Base-by-base conservation (phyloP, 2,329 filamentous ascomycete species). In the Trichoderma hamatum region DNA sequence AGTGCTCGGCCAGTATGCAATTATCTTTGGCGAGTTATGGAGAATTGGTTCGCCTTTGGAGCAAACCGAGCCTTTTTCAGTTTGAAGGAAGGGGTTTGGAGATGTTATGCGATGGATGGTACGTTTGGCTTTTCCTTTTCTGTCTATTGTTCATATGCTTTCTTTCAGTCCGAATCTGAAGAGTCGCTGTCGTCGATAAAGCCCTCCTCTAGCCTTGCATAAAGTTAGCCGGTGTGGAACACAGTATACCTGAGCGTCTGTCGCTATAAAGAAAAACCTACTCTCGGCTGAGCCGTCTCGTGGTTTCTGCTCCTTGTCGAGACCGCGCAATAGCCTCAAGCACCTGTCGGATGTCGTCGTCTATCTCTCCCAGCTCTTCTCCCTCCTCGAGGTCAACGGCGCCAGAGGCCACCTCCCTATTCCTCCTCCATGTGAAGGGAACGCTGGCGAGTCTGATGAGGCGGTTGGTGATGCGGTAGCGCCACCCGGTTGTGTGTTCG, bases 281-380 rank as follows among this genome's bases (percentile, higher is more conserved):
- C 82, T 97, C 93, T 80, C 93, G 84, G 78, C 92, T 95, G 71
- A 97, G 75, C 71, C 93, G 84, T 73, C 87, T 83, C 54, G 84
- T 81, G 59, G 83, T 84, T 70, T 88, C 86, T 56, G 80, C 79
- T 58, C 79, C 39, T 19, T 43, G 78, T 13, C 76, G 75, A 36
- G 80, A 76, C 10, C 73, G 74, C 19, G 73, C 72, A 56, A 77
- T 76, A 24, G 75, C 72, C 70, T 80, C 81, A 30, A 84, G 76
- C 60, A 80, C 80, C 70, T 81, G 78, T 75, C 81, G 75, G 60
- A 80, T 80, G 67, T 83, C 79, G 68, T 84, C 82, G 72, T 88
- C 82, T 51, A 91, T 85, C 61, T 88, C 84, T 71, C 86, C 88
- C 13, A 90, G 79, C 78, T 93, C 90, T 75, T 93, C 89, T 52